phyloP scores from a whole-genome alignment of 441 rosid species.

The Pelargonium exstipulatum region DNA sequence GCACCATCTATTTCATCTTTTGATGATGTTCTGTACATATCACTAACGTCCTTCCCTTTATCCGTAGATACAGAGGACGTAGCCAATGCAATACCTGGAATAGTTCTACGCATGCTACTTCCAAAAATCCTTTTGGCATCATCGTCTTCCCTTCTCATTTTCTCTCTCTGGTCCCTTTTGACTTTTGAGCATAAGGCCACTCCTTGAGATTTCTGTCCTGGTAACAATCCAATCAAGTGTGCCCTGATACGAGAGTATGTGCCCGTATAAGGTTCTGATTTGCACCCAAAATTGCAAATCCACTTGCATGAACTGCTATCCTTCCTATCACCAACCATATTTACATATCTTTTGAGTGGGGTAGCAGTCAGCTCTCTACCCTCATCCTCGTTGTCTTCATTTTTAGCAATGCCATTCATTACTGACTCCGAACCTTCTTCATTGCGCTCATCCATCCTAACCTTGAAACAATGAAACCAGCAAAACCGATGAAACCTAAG shows the following conservation, averaged over 20 bases:
- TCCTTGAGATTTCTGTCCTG: slow-evolving; percentile 6
- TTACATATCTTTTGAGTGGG: slow-evolving; percentile 3
- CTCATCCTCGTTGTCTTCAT: neutral
- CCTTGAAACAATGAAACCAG: too few species aligned
- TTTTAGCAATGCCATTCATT: too few species aligned
- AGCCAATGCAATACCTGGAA: neutral
- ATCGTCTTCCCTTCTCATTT: neutral
- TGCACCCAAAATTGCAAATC: slow-evolving; percentile 10
- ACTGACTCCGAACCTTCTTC: too few species aligned
- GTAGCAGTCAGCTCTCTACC: neutral
- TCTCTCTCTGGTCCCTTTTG: neutral
- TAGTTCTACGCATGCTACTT: neutral
- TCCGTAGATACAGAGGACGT: neutral
- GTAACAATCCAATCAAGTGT: neutral
- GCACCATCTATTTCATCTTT: neutral
- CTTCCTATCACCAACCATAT: neutral
- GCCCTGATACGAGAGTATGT: slow-evolving; percentile 2
- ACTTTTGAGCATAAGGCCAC: neutral
- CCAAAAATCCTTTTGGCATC: neutral
- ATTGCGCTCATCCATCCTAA: too few species aligned
- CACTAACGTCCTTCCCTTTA: neutral
- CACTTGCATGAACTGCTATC: neutral
- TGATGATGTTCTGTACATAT: neutral
- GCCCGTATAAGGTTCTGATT: slow-evolving; percentile 2
- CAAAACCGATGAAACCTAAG: too few species aligned